Base-by-base conservation (phyloP, 495 filamentous ascomycete genomes). In the Penicillium soppii region DNA sequence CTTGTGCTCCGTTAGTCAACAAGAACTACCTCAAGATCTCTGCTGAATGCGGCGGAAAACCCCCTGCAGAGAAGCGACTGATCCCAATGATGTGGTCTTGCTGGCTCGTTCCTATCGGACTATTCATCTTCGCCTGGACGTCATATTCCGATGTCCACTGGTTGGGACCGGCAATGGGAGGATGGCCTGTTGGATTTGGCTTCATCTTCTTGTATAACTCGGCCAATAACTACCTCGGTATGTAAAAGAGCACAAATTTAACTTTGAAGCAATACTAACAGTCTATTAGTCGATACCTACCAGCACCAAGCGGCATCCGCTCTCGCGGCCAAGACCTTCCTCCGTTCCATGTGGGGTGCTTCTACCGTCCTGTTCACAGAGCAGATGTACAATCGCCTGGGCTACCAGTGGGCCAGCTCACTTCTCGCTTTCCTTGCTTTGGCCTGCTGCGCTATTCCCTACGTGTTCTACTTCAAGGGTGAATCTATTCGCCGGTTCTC, bases 161-260 rank as follows among this genome's bases (percentile, higher is more conserved):
- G 88, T 74, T 83, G 40, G 89, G 87, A 0, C 87, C 88, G 2
- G 74, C 76, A 2, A 73, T 94, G 10, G 89, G 83, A 20, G 89
- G 89, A 29, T 84, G 85, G 57, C 86, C 88, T 7, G 81, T 92
- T 45, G 89, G 88, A 6, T 91, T 92, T 63, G 89, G 89, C 20
- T 90, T 94, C 65, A 89, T 92, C 62, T 90, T 91, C 71, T 70
- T 92, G 19, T 92, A 92, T 70, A 92, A 91, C 71, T 76, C 85
- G 7, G 88, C 88, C 42, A 91, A 89, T 70, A 91, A 92, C 72
- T 91, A 91, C 63, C 71, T 82, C 22, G 76, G 74, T 78, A 66
- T 42, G 64, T 61, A 23, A 21, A n/a, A 9, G 15, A 7, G 19
- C 19, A 2, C 47, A 6, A 40, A 15, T 4, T 8, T 12, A 7